Conservation (phyloP, 352 stramenopile species). For the Phytophthora sp. region DNA sequence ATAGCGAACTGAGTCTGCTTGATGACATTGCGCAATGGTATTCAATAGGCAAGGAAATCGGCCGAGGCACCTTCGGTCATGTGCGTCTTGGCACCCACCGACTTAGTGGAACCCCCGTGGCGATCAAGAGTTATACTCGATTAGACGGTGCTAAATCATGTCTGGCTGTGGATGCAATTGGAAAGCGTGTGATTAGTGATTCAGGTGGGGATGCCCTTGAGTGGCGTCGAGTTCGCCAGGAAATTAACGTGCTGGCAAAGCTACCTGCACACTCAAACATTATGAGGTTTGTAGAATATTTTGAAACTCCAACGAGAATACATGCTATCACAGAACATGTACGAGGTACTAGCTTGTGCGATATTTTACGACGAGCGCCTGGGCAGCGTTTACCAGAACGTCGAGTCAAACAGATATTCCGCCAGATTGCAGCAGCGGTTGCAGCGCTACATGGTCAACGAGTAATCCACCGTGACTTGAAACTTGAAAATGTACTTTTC, state of each 20-base stretch:
- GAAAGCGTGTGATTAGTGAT: conserved; percentile 1
- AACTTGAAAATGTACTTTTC: conserved; percentile 79
- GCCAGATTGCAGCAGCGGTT: conserved; percentile 42
- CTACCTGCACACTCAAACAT: conserved; percentile 47
- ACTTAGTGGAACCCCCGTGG: conserved; percentile 46
- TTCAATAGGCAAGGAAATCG: conserved; percentile 48
- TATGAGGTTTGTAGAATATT: conserved; percentile 60
- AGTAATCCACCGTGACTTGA: conserved; percentile 77
- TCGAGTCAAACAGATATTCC: conserved; percentile 47
- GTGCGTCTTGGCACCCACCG: conserved; percentile 53
- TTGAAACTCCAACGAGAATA: conserved; percentile 62
- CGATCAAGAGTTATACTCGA: conserved; percentile 72
- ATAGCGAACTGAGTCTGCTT: conserved; percentile 11
- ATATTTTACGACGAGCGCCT: conserved; percentile 38
- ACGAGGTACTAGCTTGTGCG: conserved; percentile 45
- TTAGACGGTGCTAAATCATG: conserved; percentile 45
- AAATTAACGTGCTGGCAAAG: conserved; percentile 53
- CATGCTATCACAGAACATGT: conserved; percentile 66
- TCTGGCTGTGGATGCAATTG: conserved; percentile 11
- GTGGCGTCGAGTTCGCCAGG: conserved; percentile 67
- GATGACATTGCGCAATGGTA: conserved; percentile 48
- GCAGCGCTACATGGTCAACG: conserved; percentile 52
- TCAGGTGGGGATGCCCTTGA: conserved; percentile 42
- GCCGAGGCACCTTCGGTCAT: conserved; percentile 57
- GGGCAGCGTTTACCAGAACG: conserved; percentile 45